Evolutionary conservation across 768 basidiomycete genomes (phyloP), one percentile per base, ranked within the genome.

Genomic region (Pleurotus djamor): DNA sequence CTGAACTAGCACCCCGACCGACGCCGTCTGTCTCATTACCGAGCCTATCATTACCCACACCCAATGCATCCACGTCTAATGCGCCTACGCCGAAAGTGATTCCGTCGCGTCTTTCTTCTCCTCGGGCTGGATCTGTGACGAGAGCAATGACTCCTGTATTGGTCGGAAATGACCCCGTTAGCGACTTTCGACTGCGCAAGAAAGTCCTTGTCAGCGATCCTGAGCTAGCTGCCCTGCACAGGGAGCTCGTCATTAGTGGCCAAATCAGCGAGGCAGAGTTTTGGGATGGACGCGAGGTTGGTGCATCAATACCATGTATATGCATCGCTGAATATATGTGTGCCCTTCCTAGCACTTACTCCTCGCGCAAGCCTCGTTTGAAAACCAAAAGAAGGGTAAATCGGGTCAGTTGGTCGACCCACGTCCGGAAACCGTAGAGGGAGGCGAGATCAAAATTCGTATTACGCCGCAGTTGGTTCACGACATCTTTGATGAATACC

Each of bases 401-500:
- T 79, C 90, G 0, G 92, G 91, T 41, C 87, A 91, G 65, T 81
- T 96, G 28, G 92, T 95, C 16, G 94, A 95, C 66, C 93, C 92
- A 4, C 88, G 92, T 43, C 92, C 92, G 4, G 88, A 92, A 67
- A 86, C 92, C 1, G 85, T 89, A 14, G 91, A 92, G 61, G 84
- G 85, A 21, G 92, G 92, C 14, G 92, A 96, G 72, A 83, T 91
- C 68, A 96, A 92, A 72, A 92, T 95, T 63, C 84, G 89, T 62
- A 89, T 96, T 50, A 96, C 94, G 2, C 91, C 91, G 13, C 92
- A 95, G 72, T 81, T 98, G 48, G 91, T 96, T 36, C 87, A 92
- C 66, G 96, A 98, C 67, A 94, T 98, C 51, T 99, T 99, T 66
- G 95, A 98, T 63, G 96, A 97, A 75, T 98, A 95, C 69, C 96